These are phyloP conservation scores for Penicillium rolfsii DNA, from an alignment of 2,329 filamentous ascomycete species.

Conservation along the genomic window DNA sequence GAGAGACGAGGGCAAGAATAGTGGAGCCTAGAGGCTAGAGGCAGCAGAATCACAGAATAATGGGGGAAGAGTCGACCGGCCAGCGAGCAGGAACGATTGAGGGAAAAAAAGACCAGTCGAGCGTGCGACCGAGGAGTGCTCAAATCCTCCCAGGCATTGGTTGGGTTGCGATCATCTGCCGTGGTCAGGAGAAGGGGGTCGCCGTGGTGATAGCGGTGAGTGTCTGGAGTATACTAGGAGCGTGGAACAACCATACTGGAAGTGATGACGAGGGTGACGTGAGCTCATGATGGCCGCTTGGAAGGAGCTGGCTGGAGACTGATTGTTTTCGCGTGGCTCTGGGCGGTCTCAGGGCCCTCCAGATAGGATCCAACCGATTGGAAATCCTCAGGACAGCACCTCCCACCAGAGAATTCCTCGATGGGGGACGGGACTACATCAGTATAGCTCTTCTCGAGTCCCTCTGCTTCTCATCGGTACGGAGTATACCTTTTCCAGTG, in stretches of 20 bases:
- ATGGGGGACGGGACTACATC: too few species aligned
- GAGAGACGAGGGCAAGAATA: conserved; percentile 3
- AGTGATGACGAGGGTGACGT: conserved; percentile 1
- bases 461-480: too few species aligned
- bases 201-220: neutral
- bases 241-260: neutral
- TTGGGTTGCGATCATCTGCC: conserved; percentile 5
- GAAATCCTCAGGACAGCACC: neutral
- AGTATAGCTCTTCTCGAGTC: too few species aligned
- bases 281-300: neutral
- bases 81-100: neutral
- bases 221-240: neutral
- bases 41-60: neutral
- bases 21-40: conserved; percentile 16
- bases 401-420: too few species aligned
- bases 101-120: neutral
- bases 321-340: too few species aligned
- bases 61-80: neutral
- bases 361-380: neutral
- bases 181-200: neutral
- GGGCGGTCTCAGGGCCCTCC: neutral
- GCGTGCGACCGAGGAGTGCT: neutral
- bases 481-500: neutral
- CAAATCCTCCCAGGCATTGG: conserved; percentile 7
- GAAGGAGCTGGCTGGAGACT: too few species aligned